phyloP scores from a whole-genome alignment of 139 green algal genomes.

The Tetraselmis striata region DNA sequence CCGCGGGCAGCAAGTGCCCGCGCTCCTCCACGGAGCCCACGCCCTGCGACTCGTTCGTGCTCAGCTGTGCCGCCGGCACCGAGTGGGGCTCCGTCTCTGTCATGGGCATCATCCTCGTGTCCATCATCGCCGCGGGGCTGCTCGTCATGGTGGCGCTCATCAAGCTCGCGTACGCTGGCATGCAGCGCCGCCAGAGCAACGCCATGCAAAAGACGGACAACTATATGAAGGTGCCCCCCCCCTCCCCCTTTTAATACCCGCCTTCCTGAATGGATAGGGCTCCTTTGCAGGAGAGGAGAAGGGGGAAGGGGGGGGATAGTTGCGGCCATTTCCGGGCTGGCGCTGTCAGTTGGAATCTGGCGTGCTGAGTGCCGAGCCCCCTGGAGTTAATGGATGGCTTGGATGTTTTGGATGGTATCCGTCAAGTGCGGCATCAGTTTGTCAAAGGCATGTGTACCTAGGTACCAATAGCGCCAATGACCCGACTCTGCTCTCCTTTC shows the following conservation, averaged over 20 bases:
- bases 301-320: too few relatives aligned
- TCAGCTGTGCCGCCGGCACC: background rate
- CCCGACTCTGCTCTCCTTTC: too few relatives aligned
- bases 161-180: background rate
- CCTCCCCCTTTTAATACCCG: background rate
- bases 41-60: background rate
- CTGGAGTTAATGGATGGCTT: too few relatives aligned
- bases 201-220: background rate
- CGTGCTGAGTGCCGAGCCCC: too few relatives aligned
- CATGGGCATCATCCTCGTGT: background rate
- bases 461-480: too few relatives aligned
- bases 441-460: too few relatives aligned
- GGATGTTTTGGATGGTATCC: too few relatives aligned
- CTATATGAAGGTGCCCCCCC: background rate
- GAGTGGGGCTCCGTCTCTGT: background rate
- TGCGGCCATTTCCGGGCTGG: too few relatives aligned
- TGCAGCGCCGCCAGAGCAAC: background rate
- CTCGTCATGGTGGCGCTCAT: background rate
- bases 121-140: background rate
- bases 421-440: too few relatives aligned
- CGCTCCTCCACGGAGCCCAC: background rate
- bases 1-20: background rate
- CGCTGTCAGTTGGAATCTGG: too few relatives aligned
- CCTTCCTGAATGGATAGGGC: too few relatives aligned
- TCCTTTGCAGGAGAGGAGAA: too few relatives aligned